Evolutionary conservation across 176 grass and related monocot species (phyloP).

Genomic region (Bolboschoenus planiculmis): DNA sequence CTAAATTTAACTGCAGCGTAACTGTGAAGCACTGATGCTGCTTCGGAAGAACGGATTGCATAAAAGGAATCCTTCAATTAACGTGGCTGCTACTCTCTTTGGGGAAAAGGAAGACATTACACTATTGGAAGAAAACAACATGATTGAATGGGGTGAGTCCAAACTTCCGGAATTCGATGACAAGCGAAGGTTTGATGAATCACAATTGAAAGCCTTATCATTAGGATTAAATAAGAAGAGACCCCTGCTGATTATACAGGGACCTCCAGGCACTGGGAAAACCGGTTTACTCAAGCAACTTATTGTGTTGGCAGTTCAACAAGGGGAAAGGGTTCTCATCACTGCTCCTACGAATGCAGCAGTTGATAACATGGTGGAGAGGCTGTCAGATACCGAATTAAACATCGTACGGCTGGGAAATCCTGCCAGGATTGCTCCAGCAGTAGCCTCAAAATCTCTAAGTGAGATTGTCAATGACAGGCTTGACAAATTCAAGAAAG

Average conservation of each 20-base stretch:
- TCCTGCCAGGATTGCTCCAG: slow-evolving; percentile 67
- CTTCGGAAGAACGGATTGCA: slow-evolving; percentile 84
- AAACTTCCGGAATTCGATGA: slow-evolving; percentile 35
- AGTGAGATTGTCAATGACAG: slow-evolving; percentile 61
- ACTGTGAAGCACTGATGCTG: slow-evolving; percentile 92
- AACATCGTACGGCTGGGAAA: slow-evolving; percentile 92
- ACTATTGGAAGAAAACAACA: slow-evolving; percentile 47
- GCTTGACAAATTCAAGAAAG: slow-evolving; percentile 68
- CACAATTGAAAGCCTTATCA: slow-evolving; percentile 60
- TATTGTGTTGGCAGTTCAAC: slow-evolving; percentile 58
- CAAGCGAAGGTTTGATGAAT: slow-evolving; percentile 55
- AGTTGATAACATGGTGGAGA: slow-evolving; percentile 91
- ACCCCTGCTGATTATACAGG: slow-evolving; percentile 70
- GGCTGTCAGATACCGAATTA: slow-evolving; percentile 46
- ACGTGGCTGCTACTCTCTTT: slow-evolving; percentile 71
- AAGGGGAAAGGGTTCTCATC: slow-evolving; percentile 79
- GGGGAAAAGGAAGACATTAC: slow-evolving; percentile 60
- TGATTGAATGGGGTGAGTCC: slow-evolving; percentile 47
- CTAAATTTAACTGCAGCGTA: slow-evolving; percentile 42
- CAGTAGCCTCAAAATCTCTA: slow-evolving; percentile 75
- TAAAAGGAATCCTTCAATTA: slow-evolving; percentile 68
- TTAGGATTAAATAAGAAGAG: slow-evolving; percentile 93
- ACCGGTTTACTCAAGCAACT: slow-evolving; percentile 71
- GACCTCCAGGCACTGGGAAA: slow-evolving; percentile 93
- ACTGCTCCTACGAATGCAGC: slow-evolving; percentile 79